Evolutionary conservation across 768 basidiomycete genomes (phyloP).

Genomic region (Suillus clintonianus): DNA sequence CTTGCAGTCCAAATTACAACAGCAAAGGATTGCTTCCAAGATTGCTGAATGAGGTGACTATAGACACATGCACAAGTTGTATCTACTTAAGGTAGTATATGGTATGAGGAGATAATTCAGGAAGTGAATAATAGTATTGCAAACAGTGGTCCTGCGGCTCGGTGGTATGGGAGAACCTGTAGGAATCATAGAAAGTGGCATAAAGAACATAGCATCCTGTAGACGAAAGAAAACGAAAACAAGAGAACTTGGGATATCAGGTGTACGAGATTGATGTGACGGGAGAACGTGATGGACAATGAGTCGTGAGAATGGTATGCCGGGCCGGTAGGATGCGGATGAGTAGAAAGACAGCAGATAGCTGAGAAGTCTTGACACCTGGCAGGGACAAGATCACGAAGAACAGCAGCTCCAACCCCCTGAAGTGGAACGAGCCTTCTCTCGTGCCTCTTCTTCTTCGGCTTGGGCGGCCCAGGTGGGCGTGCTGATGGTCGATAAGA

Average conservation of each 20-base stretch:
- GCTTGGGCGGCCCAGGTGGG: slow-evolving; percentile 81
- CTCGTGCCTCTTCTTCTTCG: slow-evolving; percentile 74
- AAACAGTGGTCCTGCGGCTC: slow-evolving; percentile 14
- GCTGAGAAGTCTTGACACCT: slow-evolving; percentile 10
- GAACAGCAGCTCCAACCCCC: slow-evolving; percentile 73
- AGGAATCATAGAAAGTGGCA: slow-evolving; percentile 24
- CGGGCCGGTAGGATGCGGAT: slow-evolving; percentile 17
- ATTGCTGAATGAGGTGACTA: slow-evolving; percentile 21
- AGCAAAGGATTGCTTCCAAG: slow-evolving; percentile 10
- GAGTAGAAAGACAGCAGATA: slow-evolving; percentile 10
- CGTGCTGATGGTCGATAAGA: slow-evolving; percentile 60
- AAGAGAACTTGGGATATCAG: slow-evolving; percentile 8
- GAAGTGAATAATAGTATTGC: slow-evolving; percentile 31
- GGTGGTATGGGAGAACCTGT: slow-evolving; percentile 23
- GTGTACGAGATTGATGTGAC: not conserved
- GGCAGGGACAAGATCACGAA: slow-evolving; percentile 28
- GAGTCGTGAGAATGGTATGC: slow-evolving; percentile 14
- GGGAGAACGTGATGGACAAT: slow-evolving; percentile 9
- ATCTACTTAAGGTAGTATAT: slow-evolving; percentile 40
- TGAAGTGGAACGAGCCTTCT: slow-evolving; percentile 46
- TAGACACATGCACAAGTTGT: slow-evolving; percentile 38
- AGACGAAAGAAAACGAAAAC: slow-evolving; percentile 14
- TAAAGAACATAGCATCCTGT: slow-evolving; percentile 29
- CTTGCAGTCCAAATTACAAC: not conserved
- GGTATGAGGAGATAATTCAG: slow-evolving; percentile 42